phyloP scores from a whole-genome alignment of 2,329 filamentous ascomycete species.

The Hymenoscyphus fraxineus region DNA sequence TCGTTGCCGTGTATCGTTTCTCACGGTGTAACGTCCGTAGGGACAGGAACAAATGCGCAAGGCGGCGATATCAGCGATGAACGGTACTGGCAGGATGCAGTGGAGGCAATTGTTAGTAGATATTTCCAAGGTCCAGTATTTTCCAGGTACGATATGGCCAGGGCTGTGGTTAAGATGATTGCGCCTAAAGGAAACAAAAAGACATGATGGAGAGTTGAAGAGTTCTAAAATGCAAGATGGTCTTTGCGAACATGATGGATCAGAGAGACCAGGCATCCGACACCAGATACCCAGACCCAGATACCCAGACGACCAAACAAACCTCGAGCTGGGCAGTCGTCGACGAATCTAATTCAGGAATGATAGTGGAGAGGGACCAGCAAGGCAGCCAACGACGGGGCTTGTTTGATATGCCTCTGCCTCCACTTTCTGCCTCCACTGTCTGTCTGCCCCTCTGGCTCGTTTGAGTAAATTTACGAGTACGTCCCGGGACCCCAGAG shows the following conservation, averaged over 20 bases:
- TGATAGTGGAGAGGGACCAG: neutral
- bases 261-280: neutral
- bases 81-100: neutral
- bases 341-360: neutral
- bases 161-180: neutral
- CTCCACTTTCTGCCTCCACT: neutral
- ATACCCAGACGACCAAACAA: neutral
- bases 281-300: too few species aligned
- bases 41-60: neutral
- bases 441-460: too few species aligned
- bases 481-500: too few species aligned
- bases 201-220: neutral
- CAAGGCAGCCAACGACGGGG: neutral
- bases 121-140: neutral
- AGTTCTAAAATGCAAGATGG: neutral
- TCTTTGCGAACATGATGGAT: neutral
- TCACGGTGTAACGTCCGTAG: neutral
- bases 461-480: too few species aligned
- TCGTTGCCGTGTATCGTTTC: neutral
- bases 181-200: neutral
- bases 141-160: neutral
- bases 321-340: neutral
- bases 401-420: neutral
- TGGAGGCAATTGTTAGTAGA: neutral
- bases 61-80: neutral